phyloP scores from a whole-genome alignment of 179 eudicot species.

The Gypsophila paniculata region DNA sequence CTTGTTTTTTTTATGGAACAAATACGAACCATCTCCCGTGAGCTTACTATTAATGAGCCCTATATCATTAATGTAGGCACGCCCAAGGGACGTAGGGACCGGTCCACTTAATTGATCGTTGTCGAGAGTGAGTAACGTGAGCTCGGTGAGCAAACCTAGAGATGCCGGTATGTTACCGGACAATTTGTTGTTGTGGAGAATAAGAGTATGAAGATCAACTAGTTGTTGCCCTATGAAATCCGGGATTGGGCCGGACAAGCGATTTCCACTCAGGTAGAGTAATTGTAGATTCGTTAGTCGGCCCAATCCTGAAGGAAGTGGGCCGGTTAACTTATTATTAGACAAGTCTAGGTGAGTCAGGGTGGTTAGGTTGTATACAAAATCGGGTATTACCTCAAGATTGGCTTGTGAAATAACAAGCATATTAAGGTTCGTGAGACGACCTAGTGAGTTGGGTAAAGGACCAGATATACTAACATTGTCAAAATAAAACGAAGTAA shows the following conservation, averaged over 20 bases:
- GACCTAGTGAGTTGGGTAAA: slow-evolving; percentile 9
- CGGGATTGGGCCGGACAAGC: slow-evolving; percentile 9
- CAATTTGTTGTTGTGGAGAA: not conserved
- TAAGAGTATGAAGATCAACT: too few species aligned
- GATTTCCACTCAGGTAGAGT: not conserved
- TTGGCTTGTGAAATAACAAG: too few species aligned
- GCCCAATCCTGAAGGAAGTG: not conserved
- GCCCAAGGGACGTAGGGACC: not conserved
- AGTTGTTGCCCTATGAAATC: not conserved
- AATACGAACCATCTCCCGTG: slow-evolving; percentile 6
- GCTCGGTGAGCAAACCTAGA: not conserved
- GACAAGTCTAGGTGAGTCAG: too few species aligned
- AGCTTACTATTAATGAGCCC: not conserved
- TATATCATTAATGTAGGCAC: not conserved
- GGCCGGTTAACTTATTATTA: not conserved
- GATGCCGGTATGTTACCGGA: not conserved
- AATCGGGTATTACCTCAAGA: too few species aligned
- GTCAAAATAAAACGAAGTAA: not conserved
- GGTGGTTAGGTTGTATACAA: too few species aligned
- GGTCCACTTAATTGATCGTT: not conserved
- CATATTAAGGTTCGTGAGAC: not conserved
- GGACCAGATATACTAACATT: not conserved
- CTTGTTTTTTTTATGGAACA: not conserved
- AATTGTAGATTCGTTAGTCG: not conserved
- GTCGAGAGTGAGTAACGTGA: not conserved